These are phyloP conservation scores for Macrophomina phaseolina DNA, from an alignment of 2,329 filamentous ascomycete genomes.

Conservation along the genomic window DNA sequence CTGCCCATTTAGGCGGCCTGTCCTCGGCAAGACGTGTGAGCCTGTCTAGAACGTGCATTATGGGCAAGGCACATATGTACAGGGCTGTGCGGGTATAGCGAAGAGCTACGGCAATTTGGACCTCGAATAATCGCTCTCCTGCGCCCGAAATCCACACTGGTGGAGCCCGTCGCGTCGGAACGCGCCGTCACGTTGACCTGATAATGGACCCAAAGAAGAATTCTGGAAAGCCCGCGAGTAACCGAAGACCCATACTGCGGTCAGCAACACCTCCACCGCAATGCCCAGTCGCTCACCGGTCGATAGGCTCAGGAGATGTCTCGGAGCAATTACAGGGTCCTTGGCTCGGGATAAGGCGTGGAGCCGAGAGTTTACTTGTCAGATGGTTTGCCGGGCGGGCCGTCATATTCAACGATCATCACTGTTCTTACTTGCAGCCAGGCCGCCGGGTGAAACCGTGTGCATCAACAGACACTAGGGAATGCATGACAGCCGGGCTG, in stretches of 20 bases:
- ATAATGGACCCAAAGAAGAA: neutral
- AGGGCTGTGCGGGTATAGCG: too few relatives aligned
- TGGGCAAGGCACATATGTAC: too few relatives aligned
- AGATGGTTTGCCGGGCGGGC: neutral
- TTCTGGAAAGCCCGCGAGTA: constrained; percentile 17
- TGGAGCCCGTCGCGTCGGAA: constrained; percentile 6
- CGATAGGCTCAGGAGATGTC: constrained; percentile 6
- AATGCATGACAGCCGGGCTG: constrained; percentile 8
- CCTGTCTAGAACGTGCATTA: too few relatives aligned
- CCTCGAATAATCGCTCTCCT: neutral
- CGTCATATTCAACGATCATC: neutral
- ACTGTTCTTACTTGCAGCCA: neutral
- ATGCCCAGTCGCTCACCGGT: neutral
- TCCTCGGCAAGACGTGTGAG: neutral
- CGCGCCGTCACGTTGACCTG: constrained; percentile 17
- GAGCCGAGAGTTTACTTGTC: constrained; percentile 1
- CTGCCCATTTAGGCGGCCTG: neutral
- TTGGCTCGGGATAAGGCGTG: neutral
- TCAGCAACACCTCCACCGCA: neutral
- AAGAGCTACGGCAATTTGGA: too few relatives aligned
- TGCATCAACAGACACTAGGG: constrained; percentile 10
- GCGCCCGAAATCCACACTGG: neutral
- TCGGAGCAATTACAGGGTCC: neutral
- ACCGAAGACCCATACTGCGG: neutral
- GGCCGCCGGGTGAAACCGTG: constrained; percentile 17